These are phyloP conservation scores for Allantophomopsis lycopodina DNA, from an alignment of 2,329 filamentous ascomycete species.

Conservation along the genomic window DNA sequence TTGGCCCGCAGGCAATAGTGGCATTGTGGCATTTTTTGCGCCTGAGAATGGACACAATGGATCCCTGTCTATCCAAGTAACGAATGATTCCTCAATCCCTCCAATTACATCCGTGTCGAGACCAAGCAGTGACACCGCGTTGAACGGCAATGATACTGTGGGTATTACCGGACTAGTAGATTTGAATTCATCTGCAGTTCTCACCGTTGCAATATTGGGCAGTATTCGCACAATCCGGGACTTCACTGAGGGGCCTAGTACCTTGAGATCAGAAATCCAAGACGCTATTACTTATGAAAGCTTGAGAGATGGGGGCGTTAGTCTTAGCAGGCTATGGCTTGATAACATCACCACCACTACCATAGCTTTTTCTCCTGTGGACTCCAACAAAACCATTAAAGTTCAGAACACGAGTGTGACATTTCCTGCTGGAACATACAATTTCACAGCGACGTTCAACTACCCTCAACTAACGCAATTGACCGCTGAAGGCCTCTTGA, in stretches of 20 bases:
- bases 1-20: conserved; percentile 54
- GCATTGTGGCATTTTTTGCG: conserved; percentile 39
- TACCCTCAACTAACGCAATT: conserved; percentile 48
- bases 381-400: conserved; percentile 17
- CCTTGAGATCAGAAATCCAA: conserved; percentile 38
- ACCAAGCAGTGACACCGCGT: neutral
- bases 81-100: conserved; percentile 31
- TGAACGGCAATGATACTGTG: conserved; percentile 24
- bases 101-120: conserved; percentile 32
- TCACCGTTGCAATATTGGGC: conserved; percentile 43
- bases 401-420: conserved; percentile 27
- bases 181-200: conserved; percentile 41
- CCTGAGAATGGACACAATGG: conserved; percentile 38
- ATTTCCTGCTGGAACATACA: conserved; percentile 39
- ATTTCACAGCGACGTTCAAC: conserved; percentile 43
- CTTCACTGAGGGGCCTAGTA: conserved; percentile 41
- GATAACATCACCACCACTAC: conserved; percentile 45
- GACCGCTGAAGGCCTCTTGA: conserved; percentile 32
- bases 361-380: conserved; percentile 29
- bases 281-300: conserved; percentile 30
- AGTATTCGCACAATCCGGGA: conserved; percentile 50
- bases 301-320: conserved; percentile 26
- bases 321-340: conserved; percentile 41
- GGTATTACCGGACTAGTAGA: conserved; percentile 37
- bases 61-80: conserved; percentile 34